A percentile compares a stretch with the other conserved stretches of the same genome.
Conservation (phyloP, 228 moss, liverwort and hornwort species). For the Sphagnum fallax region DNA sequence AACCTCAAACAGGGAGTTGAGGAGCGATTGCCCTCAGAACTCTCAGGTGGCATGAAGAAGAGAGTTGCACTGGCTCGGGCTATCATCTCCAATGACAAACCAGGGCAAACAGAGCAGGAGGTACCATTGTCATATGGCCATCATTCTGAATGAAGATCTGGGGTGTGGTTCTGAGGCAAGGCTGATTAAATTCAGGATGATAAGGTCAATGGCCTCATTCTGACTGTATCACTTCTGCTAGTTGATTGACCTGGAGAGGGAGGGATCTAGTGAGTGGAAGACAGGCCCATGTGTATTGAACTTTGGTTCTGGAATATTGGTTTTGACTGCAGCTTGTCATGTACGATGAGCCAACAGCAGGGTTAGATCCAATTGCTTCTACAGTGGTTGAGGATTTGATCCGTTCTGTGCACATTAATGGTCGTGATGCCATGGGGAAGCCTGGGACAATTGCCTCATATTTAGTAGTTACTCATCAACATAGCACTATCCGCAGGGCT, state of each 20-base stretch:
- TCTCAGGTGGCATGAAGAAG: slow-evolving; percentile 99
- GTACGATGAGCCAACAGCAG: slow-evolving; percentile 97
- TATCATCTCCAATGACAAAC: slow-evolving; percentile 79
- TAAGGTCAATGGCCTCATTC: too few species aligned
- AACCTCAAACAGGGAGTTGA: slow-evolving; percentile 54
- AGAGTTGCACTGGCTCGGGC: slow-evolving; percentile 93
- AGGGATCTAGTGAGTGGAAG: too few species aligned
- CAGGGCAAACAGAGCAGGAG: slow-evolving; percentile 66
- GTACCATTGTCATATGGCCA: slow-evolving; percentile 13
- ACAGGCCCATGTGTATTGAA: too few species aligned
- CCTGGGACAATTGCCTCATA: slow-evolving; percentile 92
- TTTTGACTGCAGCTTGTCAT: slow-evolving; percentile 64
- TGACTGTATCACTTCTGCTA: too few species aligned
- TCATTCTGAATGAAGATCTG: too few species aligned
- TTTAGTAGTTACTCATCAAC: slow-evolving; percentile 95
- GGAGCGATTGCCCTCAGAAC: slow-evolving; percentile 80
- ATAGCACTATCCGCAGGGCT: slow-evolving; percentile 90
- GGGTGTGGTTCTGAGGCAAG: too few species aligned
- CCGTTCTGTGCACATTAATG: slow-evolving; percentile 85
- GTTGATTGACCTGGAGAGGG: too few species aligned
- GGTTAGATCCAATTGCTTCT: slow-evolving; percentile 93
- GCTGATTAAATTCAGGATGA: too few species aligned
- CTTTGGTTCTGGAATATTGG: too few species aligned
- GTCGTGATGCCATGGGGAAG: slow-evolving; percentile 81
- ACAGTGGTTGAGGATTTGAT: slow-evolving; percentile 97